Evolutionary conservation across 208 protist genomes (phyloP).

Genomic region (Trypanosoma conorhini): DNA sequence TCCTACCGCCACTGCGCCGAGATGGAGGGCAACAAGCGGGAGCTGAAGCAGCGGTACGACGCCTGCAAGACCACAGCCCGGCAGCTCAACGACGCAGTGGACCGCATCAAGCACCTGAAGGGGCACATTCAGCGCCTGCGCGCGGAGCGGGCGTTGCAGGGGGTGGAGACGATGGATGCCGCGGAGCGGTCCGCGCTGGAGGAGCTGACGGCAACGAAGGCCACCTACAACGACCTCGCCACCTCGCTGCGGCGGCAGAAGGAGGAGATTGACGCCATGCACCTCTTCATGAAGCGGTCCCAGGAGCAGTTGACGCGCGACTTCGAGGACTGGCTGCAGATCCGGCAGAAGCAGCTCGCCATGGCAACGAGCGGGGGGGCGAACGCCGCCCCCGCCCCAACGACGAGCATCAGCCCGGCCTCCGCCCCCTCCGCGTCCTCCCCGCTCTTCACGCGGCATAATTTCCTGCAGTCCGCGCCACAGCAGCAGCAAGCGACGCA

Average conservation of each 20-base stretch:
- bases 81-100: slow-evolving; percentile 64
- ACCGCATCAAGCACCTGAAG: slow-evolving; percentile 78
- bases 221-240: slow-evolving; percentile 56
- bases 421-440: background rate
- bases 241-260: slow-evolving; percentile 60
- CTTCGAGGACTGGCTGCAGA: slow-evolving; percentile 86
- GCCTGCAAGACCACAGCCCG: slow-evolving; percentile 65
- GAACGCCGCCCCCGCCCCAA: background rate
- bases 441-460: background rate
- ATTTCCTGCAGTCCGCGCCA: background rate
- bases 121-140: slow-evolving; percentile 68
- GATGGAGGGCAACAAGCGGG: slow-evolving; percentile 72
- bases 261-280: slow-evolving; percentile 86
- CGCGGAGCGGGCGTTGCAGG: slow-evolving; percentile 79
- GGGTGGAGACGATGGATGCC: slow-evolving; percentile 51
- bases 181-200: slow-evolving; percentile 45
- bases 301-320: slow-evolving; percentile 82
- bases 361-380: slow-evolving; percentile 26
- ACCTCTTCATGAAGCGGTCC: slow-evolving; percentile 81
- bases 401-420: background rate
- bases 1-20: slow-evolving; percentile 77
- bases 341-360: slow-evolving; percentile 67
- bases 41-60: slow-evolving; percentile 68
- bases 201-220: slow-evolving; percentile 40
- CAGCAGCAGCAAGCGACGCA: background rate